Base-by-base conservation (phyloP, 208 protist species). In the Polymyxa betae region DNA sequence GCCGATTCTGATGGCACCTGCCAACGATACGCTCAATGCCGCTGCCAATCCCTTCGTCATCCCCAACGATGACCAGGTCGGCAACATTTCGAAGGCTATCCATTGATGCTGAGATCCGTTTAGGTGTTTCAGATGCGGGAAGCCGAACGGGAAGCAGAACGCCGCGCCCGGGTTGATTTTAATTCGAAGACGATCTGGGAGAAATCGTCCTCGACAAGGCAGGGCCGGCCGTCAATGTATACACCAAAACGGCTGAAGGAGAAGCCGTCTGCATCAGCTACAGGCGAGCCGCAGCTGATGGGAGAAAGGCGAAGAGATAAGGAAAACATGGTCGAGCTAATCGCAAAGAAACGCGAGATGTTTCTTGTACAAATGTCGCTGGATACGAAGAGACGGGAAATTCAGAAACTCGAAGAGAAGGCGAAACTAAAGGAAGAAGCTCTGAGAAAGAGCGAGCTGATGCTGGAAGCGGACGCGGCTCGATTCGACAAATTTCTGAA, bases 401-500 rank as follows among this genome's bases (percentile, higher is more conserved):
- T 97, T 82, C 95, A 95, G 32, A 97, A 97, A 92, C 92, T 98
- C 0, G 97, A 98, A 49, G 96, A 97, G 90, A 95, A 96, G 82
- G 94, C 97, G 24, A 95, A 97, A 91, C 94, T 96, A 38, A 93
- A 95, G 0, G 96, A 98, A 92, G 96, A 97, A 93, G 94, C 94
- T 12, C 91, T 98, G 54, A 93, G 93, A n/a, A 96, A 97, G 92
- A 93, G 96, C 82, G 96, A 98, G 92, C 95, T 97, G 90, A 96
- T 97, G 92, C 95, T 98, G 46, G 95, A 95, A 45, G 97, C 95
- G 88, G 97, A 97, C 40, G 93, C 95, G 32, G 95, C 96, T 77
- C 96, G 97, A 90, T 98, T 98, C 92, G 96, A 97, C 91, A 96
- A 95, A 88, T 98, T 98, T 92, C 92, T 98, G n/a, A 98, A 98